Percentiles rank a stretch among this genome's conserved stretches.
Conservation (phyloP, 768 basidiomycete genomes). For the Tephrocybe sp. region DNA sequence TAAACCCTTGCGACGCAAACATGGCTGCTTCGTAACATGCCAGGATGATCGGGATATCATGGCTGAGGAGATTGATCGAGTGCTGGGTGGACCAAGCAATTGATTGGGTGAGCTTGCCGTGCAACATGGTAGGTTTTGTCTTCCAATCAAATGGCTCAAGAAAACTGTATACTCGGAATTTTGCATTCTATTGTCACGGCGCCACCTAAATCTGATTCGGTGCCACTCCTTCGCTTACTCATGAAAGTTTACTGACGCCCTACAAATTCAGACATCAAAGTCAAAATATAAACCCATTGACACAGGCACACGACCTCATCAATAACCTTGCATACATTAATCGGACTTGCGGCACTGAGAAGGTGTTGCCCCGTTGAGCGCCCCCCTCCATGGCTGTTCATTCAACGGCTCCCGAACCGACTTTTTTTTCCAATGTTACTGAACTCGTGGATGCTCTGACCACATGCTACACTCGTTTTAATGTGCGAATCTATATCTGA, state of each 20-base stretch:
- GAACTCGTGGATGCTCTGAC: background rate
- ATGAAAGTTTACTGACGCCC: background rate
- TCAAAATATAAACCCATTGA: background rate
- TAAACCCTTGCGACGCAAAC: too few relatives aligned
- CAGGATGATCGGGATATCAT: slow-evolving; percentile 3
- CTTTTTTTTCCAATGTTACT: background rate
- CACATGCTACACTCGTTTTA: background rate
- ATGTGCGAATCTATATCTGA: background rate
- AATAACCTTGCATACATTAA: background rate
- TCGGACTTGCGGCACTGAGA: slow-evolving; percentile 6
- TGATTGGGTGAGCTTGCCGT: too few relatives aligned
- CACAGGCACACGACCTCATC: background rate
- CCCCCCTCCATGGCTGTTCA: background rate
- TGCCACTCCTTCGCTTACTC: background rate
- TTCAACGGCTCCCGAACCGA: background rate
- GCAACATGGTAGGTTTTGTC: background rate
- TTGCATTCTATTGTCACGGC: background rate
- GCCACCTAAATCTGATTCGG: background rate
- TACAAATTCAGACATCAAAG: background rate
- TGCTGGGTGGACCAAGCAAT: background rate
- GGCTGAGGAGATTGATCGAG: background rate
- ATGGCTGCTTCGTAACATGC: background rate
- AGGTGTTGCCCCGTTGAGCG: slow-evolving; percentile 6
- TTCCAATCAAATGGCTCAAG: background rate
- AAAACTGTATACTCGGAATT: background rate